Evolutionary conservation across 2,329 filamentous ascomycete genomes (phyloP).

Genomic region (Harringtonia lauricola): DNA sequence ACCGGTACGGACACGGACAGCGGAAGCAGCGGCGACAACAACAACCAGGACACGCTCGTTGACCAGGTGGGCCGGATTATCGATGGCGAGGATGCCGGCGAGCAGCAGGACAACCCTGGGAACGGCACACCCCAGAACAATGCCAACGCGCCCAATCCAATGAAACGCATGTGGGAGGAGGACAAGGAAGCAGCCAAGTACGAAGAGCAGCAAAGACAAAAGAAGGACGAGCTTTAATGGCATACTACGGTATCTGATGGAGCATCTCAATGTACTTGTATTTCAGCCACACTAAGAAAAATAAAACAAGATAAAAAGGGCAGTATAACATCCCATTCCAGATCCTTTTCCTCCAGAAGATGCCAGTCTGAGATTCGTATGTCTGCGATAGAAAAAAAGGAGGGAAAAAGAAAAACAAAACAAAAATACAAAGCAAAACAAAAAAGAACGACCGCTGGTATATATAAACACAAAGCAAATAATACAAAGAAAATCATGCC

Average conservation of each 20-base stretch:
- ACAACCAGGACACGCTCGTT: background rate
- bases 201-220: slow-evolving; percentile 3
- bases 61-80: slow-evolving; percentile 2
- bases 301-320: too few species aligned
- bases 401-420: background rate
- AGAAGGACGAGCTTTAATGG: slow-evolving; percentile 18
- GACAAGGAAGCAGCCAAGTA: slow-evolving; percentile 12
- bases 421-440: background rate
- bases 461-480: background rate
- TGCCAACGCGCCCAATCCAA: slow-evolving; percentile 36
- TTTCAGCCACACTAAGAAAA: too few species aligned
- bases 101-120: slow-evolving; percentile 8
- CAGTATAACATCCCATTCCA: too few species aligned
- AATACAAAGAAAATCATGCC: background rate
- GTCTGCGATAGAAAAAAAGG: too few species aligned
- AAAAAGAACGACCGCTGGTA: background rate
- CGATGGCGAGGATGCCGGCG: background rate
- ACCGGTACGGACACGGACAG: too few species aligned
- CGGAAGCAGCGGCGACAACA: slow-evolving; percentile 5
- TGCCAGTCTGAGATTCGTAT: too few species aligned
- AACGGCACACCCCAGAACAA: slow-evolving; percentile 11
- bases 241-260: background rate
- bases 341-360: too few species aligned
- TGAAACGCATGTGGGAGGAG: slow-evolving; percentile 52
- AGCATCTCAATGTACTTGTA: background rate